Base-by-base conservation (phyloP, 805 yeast species). In the Metschnikowia sp. region DNA sequence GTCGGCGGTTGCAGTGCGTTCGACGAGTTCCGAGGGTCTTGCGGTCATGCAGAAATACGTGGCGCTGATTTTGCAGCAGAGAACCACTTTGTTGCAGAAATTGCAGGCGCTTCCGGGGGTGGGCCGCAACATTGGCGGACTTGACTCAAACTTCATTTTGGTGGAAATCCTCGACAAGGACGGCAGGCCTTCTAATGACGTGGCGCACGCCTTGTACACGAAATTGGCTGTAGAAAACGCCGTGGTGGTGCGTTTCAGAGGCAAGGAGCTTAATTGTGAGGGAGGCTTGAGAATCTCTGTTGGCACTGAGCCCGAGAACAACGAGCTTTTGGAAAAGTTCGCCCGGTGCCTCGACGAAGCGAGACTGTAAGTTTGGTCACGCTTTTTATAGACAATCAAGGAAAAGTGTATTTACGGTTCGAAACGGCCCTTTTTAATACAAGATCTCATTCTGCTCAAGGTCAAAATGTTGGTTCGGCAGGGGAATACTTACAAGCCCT, bases 221-320 rank as follows among this genome's bases (percentile, higher is more conserved):
- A 72, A 67, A 37, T 68, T 94, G 60, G 99, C 99, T 0, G 77
- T 76, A 29, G 77, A 78, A 22, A 79, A 83, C 39, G 81, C 79
- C 32, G 90, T 92, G 19, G 98, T 94, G 40, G 87, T 92, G 12
- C 79, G 99, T 66, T 94, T 80, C 63, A 80, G 99, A 70, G 99
- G 99, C 30, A 79, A 72, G 32, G 99, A 94, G 69, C 76, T 83
- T 39, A 96, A 96, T 34, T 94, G 99, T 63, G 70, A 71, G 4
- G 99, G 99, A 31, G 88, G 89, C 41, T 70, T 94, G 44, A 80
- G 99, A 66, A 78, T 91, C 22, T 87, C 97, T 1, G 72, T 94
- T 32, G 99, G 99, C 13, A 90, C 96, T 0, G 69, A 65, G 26
- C 81, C 78, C 45, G 98, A 94, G 66, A 92, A 89, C 58, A 64